Base-by-base conservation (phyloP, 2,329 filamentous ascomycete genomes). In the Phialophora tarda region DNA sequence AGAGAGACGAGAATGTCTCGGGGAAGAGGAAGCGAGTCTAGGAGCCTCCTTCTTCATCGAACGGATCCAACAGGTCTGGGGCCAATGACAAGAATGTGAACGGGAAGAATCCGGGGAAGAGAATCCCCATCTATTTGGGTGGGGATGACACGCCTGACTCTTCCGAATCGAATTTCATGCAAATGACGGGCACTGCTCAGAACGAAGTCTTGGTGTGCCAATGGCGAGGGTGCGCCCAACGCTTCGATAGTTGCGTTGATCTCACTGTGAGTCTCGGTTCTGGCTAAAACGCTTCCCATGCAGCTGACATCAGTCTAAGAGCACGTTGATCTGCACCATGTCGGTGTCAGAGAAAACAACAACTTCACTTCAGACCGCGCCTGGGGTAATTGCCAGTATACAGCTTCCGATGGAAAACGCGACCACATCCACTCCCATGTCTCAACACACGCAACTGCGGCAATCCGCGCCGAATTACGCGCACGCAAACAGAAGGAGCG, bases 51-150 rank as follows among this genome's bases (percentile, higher is more conserved):
- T 28, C 60, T 30, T 24, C 48, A 12, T 26, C 48, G 10, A 17
- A 56, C 44, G 57, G 57, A 50, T 44, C 41, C 23, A 24, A 26
- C 44, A 30, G 21, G 6, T 59, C 53, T 10, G 32, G 62, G 58
- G 30, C 47, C 56, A 60, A 59, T 34, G 53, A 30, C 58, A 50
- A 63, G 21, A 1, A 11, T 7, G 59, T 12, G n/a, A 30, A 58
- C 51, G 63, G 41, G 51, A 66, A 59, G 50, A 58, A 24, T 23
- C 57, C 60, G 53, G 56, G 56, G 59, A 64, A 63, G 38, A 44
- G 3, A n/a, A 44, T 44, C 38, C 6, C 17, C 38, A 8, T 44
- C 41, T 62, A 60, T 26, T 23, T 53, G 51, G 48, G 30, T 44
- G 24, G 32, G 26, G 30, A 28, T 51, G 48, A 44, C 14, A n/a